A percentile compares a stretch with the other conserved stretches of the same genome.
Conservation (phyloP, 2,329 filamentous ascomycete species). For the Sclerotinia glacialis region DNA sequence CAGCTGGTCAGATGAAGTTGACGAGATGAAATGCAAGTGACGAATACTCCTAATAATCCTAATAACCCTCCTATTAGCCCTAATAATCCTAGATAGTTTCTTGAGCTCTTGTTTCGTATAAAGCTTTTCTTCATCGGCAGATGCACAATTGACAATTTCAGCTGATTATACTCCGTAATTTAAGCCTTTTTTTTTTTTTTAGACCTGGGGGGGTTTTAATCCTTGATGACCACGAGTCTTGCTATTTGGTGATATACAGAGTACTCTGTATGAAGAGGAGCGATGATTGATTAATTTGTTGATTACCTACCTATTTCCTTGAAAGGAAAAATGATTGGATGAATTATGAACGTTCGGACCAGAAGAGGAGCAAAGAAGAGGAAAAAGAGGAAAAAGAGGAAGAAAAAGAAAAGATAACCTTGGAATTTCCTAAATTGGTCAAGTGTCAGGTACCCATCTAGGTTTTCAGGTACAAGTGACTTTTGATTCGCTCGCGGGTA, state of each 20-base stretch:
- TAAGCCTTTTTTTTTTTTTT: not conserved
- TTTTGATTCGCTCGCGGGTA: conserved; percentile 11
- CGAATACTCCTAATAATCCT: not conserved
- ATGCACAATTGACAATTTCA: too few relatives aligned
- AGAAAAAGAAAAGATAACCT: not conserved
- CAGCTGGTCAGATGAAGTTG: not conserved
- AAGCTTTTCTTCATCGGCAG: not conserved
- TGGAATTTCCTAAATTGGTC: not conserved
- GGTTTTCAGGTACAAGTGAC: not conserved
- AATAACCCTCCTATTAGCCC: not conserved
- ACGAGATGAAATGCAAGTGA: too few relatives aligned
- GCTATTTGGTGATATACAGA: not conserved
- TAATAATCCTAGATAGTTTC: not conserved
- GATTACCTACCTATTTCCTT: not conserved
- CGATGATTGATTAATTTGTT: not conserved
- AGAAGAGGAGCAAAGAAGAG: not conserved
- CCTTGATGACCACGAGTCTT: not conserved
- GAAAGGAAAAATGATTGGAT: not conserved
- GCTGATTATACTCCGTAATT: too few relatives aligned
- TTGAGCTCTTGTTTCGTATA: not conserved
- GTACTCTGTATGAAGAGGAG: not conserved
- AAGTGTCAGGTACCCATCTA: conserved; percentile 2
- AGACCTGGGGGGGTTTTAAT: not conserved
- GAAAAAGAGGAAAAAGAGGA: not conserved
- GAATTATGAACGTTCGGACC: not conserved